Evolutionary conservation across 2,329 filamentous ascomycete species (phyloP), one percentile per base, ranked within the genome.

Genomic region (Remersonia thermophila): DNA sequence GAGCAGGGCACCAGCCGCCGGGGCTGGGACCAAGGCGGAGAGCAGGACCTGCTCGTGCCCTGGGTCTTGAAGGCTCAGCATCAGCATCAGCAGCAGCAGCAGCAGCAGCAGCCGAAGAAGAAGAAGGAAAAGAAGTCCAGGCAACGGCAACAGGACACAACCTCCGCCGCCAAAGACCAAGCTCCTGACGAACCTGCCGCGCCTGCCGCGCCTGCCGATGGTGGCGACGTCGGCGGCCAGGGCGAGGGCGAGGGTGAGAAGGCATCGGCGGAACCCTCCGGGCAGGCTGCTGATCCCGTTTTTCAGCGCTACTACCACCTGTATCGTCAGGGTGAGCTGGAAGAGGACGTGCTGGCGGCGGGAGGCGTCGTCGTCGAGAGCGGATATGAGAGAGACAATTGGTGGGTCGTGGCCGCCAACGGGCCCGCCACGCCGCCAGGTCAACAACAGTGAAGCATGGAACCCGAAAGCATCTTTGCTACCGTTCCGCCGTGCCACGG

Each of bases 381-480:
- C 41, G 91, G 91, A 25, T 98, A 96, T 59, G 91, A 98, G 55
- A 87, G 79, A 63, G 91, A 96, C 55, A 98, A 98, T 61, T 96
- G 91, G 91, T 98, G 89, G 89, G 85, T 78, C 36, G 78, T 94
- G 35, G 44, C 43, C 33, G 33, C 44, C 40, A 46, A 49, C 44
- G 38, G 36, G 30, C 35, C 32, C 17, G 16, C n/a, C n/a, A n/a
- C n/a, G n/a, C n/a, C 16, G 16, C 35, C 29, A 34, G 33, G 39
- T 31, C 36, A 27, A 26, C 30, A 40, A 40, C 27, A 32, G 32
- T 35, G 28, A 44, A 36, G 23, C 15, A 34, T 11, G 30, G 36
- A 5, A 33, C 28, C 27, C n/a, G 14, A 37, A 33, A 9, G 25
- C 30, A 30, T 13, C 13, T 14, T 6, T 20, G 12, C 10, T 18